Percentiles rank a stretch among this genome's conserved stretches.
phyloP scores from a whole-genome alignment of 257 asterid species.

The Petunia axillaris region DNA sequence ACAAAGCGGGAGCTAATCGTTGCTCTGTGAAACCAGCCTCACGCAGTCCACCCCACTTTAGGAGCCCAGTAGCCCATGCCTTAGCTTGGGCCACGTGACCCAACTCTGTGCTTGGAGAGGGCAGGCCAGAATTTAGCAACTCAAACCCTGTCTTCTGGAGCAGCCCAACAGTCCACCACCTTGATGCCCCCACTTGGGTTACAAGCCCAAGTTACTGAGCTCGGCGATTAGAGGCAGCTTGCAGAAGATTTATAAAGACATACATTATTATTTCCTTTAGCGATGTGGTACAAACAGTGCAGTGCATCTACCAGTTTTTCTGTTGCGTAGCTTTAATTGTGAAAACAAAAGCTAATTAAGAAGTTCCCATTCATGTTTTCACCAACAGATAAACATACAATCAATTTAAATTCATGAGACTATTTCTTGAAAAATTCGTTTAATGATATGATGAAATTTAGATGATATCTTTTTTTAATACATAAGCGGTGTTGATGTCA shows the following conservation, averaged over 20 bases:
- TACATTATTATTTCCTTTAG: too few relatives aligned
- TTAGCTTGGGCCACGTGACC: neutral
- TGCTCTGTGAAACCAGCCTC: neutral
- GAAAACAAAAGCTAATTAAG: too few relatives aligned
- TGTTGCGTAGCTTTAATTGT: too few relatives aligned
- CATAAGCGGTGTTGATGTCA: neutral
- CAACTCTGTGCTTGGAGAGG: neutral
- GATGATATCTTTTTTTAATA: too few relatives aligned
- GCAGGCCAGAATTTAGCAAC: neutral
- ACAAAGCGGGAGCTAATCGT: neutral
- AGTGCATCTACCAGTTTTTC: too few relatives aligned
- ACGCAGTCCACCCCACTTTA: neutral
- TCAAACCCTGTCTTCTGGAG: neutral
- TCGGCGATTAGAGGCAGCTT: neutral
- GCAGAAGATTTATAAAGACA: too few relatives aligned
- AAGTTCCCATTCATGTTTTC: neutral
- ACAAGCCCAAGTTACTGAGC: neutral
- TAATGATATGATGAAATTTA: neutral
- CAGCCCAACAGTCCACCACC: neutral
- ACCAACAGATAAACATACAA: neutral
- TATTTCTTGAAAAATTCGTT: neutral
- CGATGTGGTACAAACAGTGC: neutral
- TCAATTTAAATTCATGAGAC: too few relatives aligned
- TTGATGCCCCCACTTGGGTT: neutral
- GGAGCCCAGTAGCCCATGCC: neutral